phyloP scores from a whole-genome alignment of 768 basidiomycete genomes.

The Lactarius akahatsu region DNA sequence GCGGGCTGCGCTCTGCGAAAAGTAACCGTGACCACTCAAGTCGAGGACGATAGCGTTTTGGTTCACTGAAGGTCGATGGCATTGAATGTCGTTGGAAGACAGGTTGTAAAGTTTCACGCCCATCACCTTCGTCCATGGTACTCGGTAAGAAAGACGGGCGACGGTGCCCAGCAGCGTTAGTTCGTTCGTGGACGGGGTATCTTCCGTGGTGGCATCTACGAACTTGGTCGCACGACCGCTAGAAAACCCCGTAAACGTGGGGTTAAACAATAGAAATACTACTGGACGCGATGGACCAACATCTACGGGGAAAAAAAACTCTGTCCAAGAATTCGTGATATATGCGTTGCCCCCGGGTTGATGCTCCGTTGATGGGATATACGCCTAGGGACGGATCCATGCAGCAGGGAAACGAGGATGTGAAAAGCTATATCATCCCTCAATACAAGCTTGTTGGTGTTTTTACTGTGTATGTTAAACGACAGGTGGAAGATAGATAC shows the following conservation, averaged over 20 bases:
- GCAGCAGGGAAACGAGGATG: neutral
- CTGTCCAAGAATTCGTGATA: neutral
- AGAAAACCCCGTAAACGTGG: neutral
- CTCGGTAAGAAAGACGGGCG: neutral
- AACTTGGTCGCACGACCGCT: neutral
- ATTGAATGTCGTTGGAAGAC: neutral
- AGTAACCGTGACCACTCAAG: too few relatives aligned
- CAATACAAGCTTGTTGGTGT: neutral
- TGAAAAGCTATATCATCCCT: neutral
- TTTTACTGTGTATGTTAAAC: slow-evolving; percentile 19
- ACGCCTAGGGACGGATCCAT: neutral
- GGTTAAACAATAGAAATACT: neutral
- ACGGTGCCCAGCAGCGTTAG: neutral
- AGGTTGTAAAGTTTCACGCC: neutral
- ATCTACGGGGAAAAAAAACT: neutral
- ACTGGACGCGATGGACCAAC: neutral
- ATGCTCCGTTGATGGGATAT: neutral
- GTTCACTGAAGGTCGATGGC: neutral
- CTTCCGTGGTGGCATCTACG: neutral
- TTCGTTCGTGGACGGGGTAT: neutral
- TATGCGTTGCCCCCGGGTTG: neutral
- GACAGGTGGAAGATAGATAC: slow-evolving; percentile 18
- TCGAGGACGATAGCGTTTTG: too few relatives aligned
- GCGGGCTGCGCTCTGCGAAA: neutral
- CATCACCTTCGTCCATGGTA: neutral